Conservation (phyloP, 2,329 filamentous ascomycete species). For the Ampelomyces quisqualis region DNA sequence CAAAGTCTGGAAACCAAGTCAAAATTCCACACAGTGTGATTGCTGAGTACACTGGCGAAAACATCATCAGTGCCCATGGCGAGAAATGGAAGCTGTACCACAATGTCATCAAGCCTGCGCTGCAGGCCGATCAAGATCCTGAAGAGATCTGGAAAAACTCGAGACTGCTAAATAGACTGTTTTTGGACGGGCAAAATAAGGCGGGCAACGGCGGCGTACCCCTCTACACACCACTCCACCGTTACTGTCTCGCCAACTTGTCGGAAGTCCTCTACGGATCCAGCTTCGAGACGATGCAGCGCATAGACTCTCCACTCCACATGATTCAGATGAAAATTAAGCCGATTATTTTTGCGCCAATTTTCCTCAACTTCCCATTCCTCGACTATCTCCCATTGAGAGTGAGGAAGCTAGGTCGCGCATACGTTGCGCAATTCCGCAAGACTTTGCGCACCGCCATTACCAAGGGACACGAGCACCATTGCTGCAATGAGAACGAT, state of each 20-base stretch:
- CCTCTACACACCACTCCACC: constrained; percentile 40
- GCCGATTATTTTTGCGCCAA: constrained; percentile 28
- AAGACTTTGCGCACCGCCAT: constrained; percentile 21
- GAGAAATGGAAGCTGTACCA: constrained; percentile 37
- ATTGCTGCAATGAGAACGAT: constrained; percentile 26
- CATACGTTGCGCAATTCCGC: constrained; percentile 23
- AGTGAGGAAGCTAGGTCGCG: constrained; percentile 20
- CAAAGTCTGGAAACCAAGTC: constrained; percentile 36
- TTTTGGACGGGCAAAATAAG: constrained; percentile 32
- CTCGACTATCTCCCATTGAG: constrained; percentile 25
- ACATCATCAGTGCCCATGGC: constrained; percentile 38
- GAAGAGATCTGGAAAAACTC: constrained; percentile 27
- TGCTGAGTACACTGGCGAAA: constrained; percentile 36
- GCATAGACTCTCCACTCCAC: constrained; percentile 21
- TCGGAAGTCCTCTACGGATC: constrained; percentile 36
- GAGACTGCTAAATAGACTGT: constrained; percentile 25
- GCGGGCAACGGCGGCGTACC: constrained; percentile 20
- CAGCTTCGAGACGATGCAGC: constrained; percentile 29
- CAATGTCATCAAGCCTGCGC: constrained; percentile 32
- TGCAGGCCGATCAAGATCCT: constrained; percentile 31
- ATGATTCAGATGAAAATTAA: constrained; percentile 29
- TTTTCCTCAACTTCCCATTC: constrained; percentile 32
- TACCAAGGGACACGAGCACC: constrained; percentile 26
- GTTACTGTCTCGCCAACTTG: constrained; percentile 44
- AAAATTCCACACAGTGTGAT: constrained; percentile 37